Evolutionary conservation across 345 rosid species (phyloP), one percentile per base, ranked within the genome.

Genomic region (Eucalyptus viminalis): DNA sequence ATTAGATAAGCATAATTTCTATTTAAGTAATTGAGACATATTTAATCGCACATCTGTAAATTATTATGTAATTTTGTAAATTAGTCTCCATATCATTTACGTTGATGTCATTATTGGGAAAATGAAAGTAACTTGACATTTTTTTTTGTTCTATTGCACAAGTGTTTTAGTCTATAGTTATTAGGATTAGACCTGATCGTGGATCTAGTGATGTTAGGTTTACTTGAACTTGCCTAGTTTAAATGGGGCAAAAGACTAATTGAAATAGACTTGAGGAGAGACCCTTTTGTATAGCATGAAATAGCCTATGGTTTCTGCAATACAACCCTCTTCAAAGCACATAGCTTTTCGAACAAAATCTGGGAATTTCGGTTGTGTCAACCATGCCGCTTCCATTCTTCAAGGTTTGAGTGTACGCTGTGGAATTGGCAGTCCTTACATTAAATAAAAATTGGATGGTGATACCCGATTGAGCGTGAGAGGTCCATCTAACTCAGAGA

Each of bases 161-260:
- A 56, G 62, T 24, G 13, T 56, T 56, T 25, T 56, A 9, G 6
- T 56, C 0, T 56, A 56, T 56, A 24, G 6, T 56, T 56, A 56
- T 24, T 56, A 56, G 62, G 62, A 56, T 56, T 56, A 56, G 13
- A 24, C 14, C 0, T 10, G 14, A 56, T 56, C 2, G 3, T 11
- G 62, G 1, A 56, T 56, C 3, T 24, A 56, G 62, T 5, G 29
- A 1, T 3, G 0, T 11, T 24, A 10, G 14, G 3, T 25, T 56
- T 56, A 14, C 3, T 56, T 10, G 62, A 56, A 6, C 6, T 22
- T 56, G 29, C 62, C 62, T 56, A 9, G 3, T 22, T 56, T 22
- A 56, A 22, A 56, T 2, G 13, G 62, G 14, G 0, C 13, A 22
- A 56, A 56, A 56, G 62, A 56, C 29, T 56, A 22, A 24, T 56